These are phyloP conservation scores for Colletotrichum chrysophilum DNA, from an alignment of 2,329 filamentous ascomycete genomes.

Conservation along the genomic window DNA sequence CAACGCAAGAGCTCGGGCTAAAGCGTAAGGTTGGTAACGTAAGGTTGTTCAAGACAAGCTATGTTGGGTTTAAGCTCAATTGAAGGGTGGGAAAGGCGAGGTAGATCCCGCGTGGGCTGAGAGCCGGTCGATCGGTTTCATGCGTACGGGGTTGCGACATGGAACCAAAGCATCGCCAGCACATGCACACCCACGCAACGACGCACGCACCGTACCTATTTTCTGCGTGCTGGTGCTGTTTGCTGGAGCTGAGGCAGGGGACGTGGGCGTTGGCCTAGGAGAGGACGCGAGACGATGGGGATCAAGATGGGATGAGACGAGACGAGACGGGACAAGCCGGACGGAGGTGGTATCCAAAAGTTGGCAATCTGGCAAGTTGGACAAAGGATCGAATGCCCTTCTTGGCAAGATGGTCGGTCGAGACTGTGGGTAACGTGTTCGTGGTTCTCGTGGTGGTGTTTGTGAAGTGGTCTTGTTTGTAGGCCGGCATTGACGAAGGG, in stretches of 20 bases:
- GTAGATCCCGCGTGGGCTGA: slow-evolving; percentile 2
- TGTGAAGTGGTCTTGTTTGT: neutral
- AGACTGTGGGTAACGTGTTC: neutral
- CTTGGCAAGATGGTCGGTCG: neutral
- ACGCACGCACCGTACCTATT: neutral
- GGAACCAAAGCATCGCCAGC: slow-evolving; percentile 16
- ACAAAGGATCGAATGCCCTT: neutral
- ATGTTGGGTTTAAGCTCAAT: slow-evolving; percentile 15
- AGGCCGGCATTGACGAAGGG: neutral
- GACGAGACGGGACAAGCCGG: slow-evolving; percentile 9
- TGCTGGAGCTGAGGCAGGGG: neutral
- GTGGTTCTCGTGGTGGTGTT: neutral
- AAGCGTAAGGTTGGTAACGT: neutral
- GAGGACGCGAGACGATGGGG: slow-evolving; percentile 7
- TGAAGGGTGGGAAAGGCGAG: neutral
- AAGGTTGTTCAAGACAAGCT: neutral
- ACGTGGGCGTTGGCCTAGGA: neutral
- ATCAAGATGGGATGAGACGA: slow-evolving; percentile 14
- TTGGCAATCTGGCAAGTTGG: neutral
- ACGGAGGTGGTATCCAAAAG: neutral
- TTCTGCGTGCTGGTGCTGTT: neutral
- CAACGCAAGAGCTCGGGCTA: neutral
- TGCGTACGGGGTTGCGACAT: slow-evolving; percentile 15
- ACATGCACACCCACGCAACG: neutral
- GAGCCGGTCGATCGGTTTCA: slow-evolving; percentile 12